A percentile compares a stretch with the other conserved stretches of the same genome.
Conservation (phyloP, 1,284 basidiomycete species). For the Malassezia caprae region DNA sequence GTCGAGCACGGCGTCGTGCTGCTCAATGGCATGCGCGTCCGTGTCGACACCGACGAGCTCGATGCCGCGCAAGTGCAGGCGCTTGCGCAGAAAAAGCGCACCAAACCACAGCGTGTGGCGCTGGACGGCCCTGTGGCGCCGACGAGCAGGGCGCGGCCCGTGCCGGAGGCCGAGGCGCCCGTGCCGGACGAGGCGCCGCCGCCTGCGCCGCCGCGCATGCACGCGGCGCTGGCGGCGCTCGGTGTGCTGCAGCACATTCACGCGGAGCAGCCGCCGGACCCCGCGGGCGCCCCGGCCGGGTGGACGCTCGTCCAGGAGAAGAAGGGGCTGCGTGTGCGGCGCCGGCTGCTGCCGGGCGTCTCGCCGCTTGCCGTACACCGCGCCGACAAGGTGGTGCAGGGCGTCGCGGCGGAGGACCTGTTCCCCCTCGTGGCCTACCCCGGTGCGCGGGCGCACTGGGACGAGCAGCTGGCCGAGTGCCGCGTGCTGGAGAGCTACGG, state of each 20-base stretch:
- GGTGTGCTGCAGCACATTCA: conserved; percentile 38
- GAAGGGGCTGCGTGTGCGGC: conserved; percentile 63
- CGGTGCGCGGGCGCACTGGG: conserved; percentile 66
- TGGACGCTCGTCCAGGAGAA: conserved; percentile 77
- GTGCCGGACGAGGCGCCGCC: not conserved
- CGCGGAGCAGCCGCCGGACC: conserved; percentile 48
- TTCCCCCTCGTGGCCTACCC: conserved; percentile 61
- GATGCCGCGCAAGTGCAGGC: conserved; percentile 76
- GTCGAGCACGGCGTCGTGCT: conserved; percentile 67
- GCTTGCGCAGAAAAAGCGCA: conserved; percentile 70
- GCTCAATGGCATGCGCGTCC: conserved; percentile 77
- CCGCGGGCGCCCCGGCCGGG: conserved; percentile 54
- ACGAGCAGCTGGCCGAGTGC: conserved; percentile 66
- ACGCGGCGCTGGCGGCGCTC: conserved; percentile 39
- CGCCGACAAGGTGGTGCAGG: conserved; percentile 84
- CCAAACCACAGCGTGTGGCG: conserved; percentile 75
- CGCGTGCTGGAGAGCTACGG: conserved; percentile 70
- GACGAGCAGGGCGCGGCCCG: not conserved
- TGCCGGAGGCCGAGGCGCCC: not conserved
- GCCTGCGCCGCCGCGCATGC: conserved; percentile 20
- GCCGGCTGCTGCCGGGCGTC: conserved; percentile 64
- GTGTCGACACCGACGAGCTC: conserved; percentile 83
- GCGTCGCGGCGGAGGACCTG: conserved; percentile 78
- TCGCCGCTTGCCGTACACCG: conserved; percentile 77
- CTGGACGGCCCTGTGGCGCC: conserved; percentile 58